phyloP scores from a whole-genome alignment of 1,139 yeast species.

The Hyphopichia wangnamkhiaoensis region DNA sequence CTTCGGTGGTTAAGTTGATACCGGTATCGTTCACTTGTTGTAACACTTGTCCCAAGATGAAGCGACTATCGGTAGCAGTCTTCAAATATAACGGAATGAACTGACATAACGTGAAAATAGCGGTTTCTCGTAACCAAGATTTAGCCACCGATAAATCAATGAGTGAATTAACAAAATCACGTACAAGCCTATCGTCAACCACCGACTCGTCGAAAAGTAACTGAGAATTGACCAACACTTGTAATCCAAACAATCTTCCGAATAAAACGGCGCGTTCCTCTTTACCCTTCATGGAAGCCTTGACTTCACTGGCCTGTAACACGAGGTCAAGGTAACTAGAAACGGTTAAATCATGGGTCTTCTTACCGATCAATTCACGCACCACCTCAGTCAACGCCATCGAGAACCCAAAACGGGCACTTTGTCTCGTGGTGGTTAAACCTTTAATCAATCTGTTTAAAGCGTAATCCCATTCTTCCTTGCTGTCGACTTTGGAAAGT shows the following conservation, averaged over 20 bases:
- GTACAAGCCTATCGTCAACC: conserved; percentile 28
- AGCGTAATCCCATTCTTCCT: conserved; percentile 80
- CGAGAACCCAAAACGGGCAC: conserved; percentile 86
- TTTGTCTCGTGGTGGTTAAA: conserved; percentile 74
- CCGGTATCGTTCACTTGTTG: conserved; percentile 51
- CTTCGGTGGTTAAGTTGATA: conserved; percentile 73
- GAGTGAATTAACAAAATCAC: conserved; percentile 43
- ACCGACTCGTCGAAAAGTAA: conserved; percentile 37
- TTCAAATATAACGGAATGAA: conserved; percentile 25
- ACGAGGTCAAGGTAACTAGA: conserved; percentile 45
- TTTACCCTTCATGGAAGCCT: conserved; percentile 67
- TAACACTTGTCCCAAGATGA: conserved; percentile 31
- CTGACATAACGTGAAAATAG: conserved; percentile 68
- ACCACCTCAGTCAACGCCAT: conserved; percentile 82
- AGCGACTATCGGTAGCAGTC: conserved; percentile 14
- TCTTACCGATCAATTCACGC: conserved; percentile 41
- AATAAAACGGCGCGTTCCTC: conserved; percentile 80
- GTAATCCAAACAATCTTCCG: conserved; percentile 85
- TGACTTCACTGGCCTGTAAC: conserved; percentile 40
- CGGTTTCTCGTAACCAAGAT: conserved; percentile 86
- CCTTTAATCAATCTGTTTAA: conserved; percentile 78
- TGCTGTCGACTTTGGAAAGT: conserved; percentile 42
- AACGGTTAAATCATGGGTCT: conserved; percentile 30
- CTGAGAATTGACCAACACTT: conserved; percentile 64
- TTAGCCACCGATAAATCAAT: conserved; percentile 64